phyloP scores from a whole-genome alignment of 331 rosid genomes.

The Rhamnella rubrinervis region DNA sequence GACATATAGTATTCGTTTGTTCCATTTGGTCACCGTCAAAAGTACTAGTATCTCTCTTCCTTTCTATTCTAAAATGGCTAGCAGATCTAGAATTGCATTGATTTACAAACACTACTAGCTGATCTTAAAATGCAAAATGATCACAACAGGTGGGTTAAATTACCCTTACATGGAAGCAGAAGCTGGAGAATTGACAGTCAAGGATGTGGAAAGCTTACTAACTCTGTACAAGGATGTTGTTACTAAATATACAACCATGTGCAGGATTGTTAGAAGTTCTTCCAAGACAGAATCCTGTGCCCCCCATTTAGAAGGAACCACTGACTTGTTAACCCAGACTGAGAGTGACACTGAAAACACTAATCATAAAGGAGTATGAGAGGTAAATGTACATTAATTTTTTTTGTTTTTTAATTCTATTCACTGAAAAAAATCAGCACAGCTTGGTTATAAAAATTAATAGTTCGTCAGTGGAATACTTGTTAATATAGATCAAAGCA shows the following conservation, averaged over 20 bases:
- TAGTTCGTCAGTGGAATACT: no score
- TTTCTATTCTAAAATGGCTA: not conserved
- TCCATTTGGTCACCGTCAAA: not conserved
- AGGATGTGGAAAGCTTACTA: slow-evolving; percentile 57
- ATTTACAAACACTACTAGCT: not conserved
- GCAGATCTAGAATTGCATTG: not conserved
- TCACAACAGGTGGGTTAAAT: slow-evolving; percentile 32
- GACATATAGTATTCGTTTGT: no score
- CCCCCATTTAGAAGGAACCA: slow-evolving; percentile 11
- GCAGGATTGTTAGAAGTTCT: slow-evolving; percentile 39
- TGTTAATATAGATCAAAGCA: no score
- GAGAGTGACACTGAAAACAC: slow-evolving; percentile 3
- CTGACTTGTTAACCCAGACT: not conserved
- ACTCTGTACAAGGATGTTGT: slow-evolving; percentile 57
- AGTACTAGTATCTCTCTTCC: not conserved
- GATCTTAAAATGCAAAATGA: slow-evolving; percentile 14
- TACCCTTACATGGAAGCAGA: slow-evolving; percentile 62
- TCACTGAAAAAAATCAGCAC: no score
- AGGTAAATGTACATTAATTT: not conserved
- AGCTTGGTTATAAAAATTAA: no score
- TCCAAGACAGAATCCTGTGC: not conserved
- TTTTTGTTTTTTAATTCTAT: not conserved
- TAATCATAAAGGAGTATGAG: not conserved
- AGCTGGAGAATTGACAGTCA: slow-evolving; percentile 47
- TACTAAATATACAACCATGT: slow-evolving; percentile 42